Conservation (phyloP, 106 monocot species). For the Narthecium ossifragum region DNA sequence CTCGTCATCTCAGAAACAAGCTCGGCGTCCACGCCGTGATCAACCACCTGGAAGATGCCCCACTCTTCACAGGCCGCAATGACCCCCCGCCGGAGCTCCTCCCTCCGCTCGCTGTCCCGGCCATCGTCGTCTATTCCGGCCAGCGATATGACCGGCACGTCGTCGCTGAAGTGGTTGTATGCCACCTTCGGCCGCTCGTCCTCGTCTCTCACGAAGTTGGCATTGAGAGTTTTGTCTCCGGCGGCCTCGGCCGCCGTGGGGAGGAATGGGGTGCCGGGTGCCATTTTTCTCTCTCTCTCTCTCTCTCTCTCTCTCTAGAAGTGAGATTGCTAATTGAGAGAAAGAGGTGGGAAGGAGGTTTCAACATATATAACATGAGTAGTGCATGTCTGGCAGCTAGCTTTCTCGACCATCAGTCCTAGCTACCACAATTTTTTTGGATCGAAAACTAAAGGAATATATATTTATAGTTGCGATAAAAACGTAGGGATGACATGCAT, state of each 20-base stretch:
- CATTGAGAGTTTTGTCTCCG: conserved; percentile 45
- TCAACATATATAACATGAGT: too few relatives aligned
- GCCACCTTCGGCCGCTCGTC: conserved; percentile 74
- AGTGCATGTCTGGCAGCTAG: too few relatives aligned
- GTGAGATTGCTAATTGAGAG: too few relatives aligned
- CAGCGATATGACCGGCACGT: conserved; percentile 59
- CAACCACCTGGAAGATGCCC: conserved; percentile 88
- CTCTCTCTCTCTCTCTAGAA: not conserved
- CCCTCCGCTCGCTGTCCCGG: conserved; percentile 13
- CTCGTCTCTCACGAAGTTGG: conserved; percentile 58
- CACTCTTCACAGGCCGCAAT: conserved; percentile 89
- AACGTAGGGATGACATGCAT: too few relatives aligned
- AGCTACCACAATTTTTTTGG: too few relatives aligned
- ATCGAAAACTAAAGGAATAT: too few relatives aligned
- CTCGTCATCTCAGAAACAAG: conserved; percentile 60
- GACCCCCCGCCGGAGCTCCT: conserved; percentile 40
- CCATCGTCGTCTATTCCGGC: conserved; percentile 34
- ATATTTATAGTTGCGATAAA: too few relatives aligned
- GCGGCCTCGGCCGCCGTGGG: conserved; percentile 30
- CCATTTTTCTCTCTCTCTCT: conserved; percentile 14
- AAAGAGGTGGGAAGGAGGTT: too few relatives aligned
- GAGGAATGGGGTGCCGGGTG: conserved; percentile 30
- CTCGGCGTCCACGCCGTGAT: conserved; percentile 63
- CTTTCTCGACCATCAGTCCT: too few relatives aligned
- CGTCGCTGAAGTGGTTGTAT: conserved; percentile 63